A percentile compares a stretch with the other conserved stretches of the same genome.
phyloP scores from a whole-genome alignment of 352 stramenopile genomes.

The Phytophthora chlamydospora region DNA sequence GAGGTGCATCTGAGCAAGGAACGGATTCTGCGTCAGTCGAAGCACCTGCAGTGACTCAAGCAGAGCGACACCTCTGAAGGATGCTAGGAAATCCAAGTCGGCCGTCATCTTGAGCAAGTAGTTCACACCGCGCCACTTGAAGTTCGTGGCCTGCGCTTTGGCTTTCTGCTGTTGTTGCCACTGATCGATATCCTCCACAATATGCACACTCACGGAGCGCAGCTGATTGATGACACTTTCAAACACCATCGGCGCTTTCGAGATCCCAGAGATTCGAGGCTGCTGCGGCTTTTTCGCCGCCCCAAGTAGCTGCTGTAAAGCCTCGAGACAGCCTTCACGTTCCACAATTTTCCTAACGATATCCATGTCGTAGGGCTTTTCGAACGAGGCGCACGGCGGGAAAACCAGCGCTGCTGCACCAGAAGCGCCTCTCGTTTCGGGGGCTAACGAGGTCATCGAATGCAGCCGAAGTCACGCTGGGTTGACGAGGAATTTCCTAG shows the following conservation, averaged over 20 bases:
- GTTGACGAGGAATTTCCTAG: background rate
- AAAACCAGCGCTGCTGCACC: conserved; percentile 29
- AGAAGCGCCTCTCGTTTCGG: background rate
- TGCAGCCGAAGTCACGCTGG: background rate
- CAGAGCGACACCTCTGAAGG: conserved; percentile 25
- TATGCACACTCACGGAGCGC: conserved; percentile 62
- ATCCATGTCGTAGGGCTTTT: conserved; percentile 55
- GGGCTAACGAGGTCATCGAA: conserved; percentile 15
- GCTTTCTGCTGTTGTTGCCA: conserved; percentile 47
- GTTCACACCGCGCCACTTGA: conserved; percentile 78
- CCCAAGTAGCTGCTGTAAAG: conserved; percentile 63
- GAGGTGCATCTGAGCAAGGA: conserved; percentile 62
- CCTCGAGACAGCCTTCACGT: conserved; percentile 80
- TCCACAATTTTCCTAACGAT: conserved; percentile 84
- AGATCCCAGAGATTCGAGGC: conserved; percentile 25
- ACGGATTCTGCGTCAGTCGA: conserved; percentile 69
- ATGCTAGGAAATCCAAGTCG: conserved; percentile 66
- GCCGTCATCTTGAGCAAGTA: conserved; percentile 83
- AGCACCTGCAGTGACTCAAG: conserved; percentile 53
- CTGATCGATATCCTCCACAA: conserved; percentile 70
- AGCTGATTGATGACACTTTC: conserved; percentile 72
- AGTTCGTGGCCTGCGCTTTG: conserved; percentile 39
- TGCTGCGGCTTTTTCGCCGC: conserved; percentile 22
- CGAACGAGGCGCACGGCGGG: conserved; percentile 38
- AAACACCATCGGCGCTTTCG: conserved; percentile 60